Base-by-base conservation (phyloP, 441 rosid genomes). In the Mallotus japonicus region DNA sequence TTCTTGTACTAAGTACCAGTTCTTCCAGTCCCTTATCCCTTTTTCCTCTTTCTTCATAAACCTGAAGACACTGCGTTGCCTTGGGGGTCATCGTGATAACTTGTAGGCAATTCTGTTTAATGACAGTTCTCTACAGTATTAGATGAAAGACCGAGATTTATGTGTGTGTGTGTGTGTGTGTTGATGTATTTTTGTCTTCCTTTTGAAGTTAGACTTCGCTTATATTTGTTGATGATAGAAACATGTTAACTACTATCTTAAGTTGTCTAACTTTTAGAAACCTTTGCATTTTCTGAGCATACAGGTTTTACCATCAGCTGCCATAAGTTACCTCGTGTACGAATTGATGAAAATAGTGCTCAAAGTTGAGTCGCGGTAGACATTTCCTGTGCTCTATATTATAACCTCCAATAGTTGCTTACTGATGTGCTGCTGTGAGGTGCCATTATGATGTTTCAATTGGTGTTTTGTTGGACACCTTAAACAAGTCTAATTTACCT, bases 291-390 rank as follows among this genome's bases (percentile, higher is more conserved):
- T 72, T 75, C 47, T 71, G 24, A 28, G 16, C 61, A 62, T 80
- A 60, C 87, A 94, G 99, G 99, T 92, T 79, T 81, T 94, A 58
- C 99, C 97, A 53, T 94, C 97, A 0, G 97, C 93, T 11, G 93
- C 96, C 8, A 90, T 94, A 79, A 92, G 99, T 80, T 94, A 89
- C 84, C 82, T 94, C 2, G 83, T 94, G 44, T 92, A 92, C 8
- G 97, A 94, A 82, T 92, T 83, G 80, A 85, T 88, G 96, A 94
- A 94, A 87, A 85, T 90, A 71, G 86, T 90, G 69, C 85, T 94
- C 63, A 82, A 89, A 77, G 97, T 94, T 63, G 93, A 94, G 77
- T 87, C 85, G 6, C 73, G 85, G 51, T 83, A 85, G 81, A 77
- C 28, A 65, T 40, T 32, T 47, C 28, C 28, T 63, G 40, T 40